Base-by-base conservation (phyloP, 1,139 yeast species). In the Meyerozyma smithsonii region DNA sequence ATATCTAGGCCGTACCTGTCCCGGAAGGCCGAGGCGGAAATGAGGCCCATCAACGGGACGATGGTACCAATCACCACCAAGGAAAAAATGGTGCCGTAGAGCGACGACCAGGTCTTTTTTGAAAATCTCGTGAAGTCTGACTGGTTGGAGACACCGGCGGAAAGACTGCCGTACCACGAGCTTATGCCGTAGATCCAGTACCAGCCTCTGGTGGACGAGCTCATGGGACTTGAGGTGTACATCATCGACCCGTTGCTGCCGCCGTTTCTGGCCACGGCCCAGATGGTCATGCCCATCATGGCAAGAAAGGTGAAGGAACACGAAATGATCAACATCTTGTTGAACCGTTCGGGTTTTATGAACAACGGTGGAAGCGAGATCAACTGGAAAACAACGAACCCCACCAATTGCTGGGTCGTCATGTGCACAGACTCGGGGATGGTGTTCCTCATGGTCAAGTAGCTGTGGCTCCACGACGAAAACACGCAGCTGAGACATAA, bases 331-430 rank as follows among this genome's bases (percentile, higher is more conserved):
- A 69, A 51, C 12, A 63, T 54, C 32, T 51, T 52, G 46, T 69
- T 66, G 47, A 69, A 58, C 28, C 57, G 61, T 42, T 62, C 58
- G 16, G 73, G 72, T 43, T 56, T 61, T 42, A 64, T 47, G 35
- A 59, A 50, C 46, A 65, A 65, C 38, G 64, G 62, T 18, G 68
- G 62, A 14, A 61, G 54, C 26, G 64, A 59, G 12, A 64, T 48
- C 6, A 66, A 44, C 49, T 71, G 74, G 52, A 69, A 70, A n/a
- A 70, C 41, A 35, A 70, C 48, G 42, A 70, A 71, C 2, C 75
- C 74, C 15, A 66, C 56, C 36, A 70, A 52, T 26, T 66, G 61
- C 46, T 64, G 63, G 2, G 69, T 66, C 1, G 64, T 55, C 60
- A 68, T 65, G 19, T 59, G 56, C 17, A 66, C 66, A 24, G 55